phyloP scores from a whole-genome alignment of 2,329 filamentous ascomycete genomes.

The Aspergillus sp. region DNA sequence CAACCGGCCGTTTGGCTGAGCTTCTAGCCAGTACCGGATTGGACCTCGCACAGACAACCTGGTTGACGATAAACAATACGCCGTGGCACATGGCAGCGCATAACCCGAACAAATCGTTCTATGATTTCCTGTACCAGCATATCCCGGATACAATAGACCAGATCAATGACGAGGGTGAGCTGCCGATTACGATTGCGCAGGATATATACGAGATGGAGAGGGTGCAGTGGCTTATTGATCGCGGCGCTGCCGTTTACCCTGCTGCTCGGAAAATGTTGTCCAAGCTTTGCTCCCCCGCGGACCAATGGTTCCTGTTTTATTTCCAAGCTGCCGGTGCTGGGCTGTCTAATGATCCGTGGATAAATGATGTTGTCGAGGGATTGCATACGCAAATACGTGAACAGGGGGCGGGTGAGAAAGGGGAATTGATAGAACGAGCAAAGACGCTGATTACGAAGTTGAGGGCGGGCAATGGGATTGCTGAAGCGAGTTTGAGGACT shows the following conservation, averaged over 20 bases:
- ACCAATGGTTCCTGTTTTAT: not conserved
- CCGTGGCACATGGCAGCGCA: not conserved
- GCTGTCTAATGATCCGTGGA: not conserved
- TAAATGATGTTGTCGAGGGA: not conserved
- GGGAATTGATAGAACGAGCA: not conserved
- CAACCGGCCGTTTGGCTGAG: too few relatives aligned
- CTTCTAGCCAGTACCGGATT: not conserved
- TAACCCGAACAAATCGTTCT: not conserved
- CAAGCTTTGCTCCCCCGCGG: not conserved
- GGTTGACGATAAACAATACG: too few relatives aligned
- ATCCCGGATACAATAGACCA: not conserved
- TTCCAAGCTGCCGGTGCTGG: not conserved
- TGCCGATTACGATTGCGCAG: not conserved
- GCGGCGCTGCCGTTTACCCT: not conserved
- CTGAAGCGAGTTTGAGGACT: not conserved
- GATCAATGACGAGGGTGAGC: not conserved
- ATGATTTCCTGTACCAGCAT: not conserved
- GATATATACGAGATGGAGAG: not conserved
- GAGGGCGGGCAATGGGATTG: not conserved
- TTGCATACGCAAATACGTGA: not conserved
- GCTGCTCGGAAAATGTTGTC: not conserved
- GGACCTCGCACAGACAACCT: not conserved
- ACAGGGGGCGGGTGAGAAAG: not conserved
- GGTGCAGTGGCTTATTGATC: not conserved
- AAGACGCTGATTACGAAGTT: not conserved